Conservation (phyloP, 805 yeast genomes). For the Myxozyma kluyveri region DNA sequence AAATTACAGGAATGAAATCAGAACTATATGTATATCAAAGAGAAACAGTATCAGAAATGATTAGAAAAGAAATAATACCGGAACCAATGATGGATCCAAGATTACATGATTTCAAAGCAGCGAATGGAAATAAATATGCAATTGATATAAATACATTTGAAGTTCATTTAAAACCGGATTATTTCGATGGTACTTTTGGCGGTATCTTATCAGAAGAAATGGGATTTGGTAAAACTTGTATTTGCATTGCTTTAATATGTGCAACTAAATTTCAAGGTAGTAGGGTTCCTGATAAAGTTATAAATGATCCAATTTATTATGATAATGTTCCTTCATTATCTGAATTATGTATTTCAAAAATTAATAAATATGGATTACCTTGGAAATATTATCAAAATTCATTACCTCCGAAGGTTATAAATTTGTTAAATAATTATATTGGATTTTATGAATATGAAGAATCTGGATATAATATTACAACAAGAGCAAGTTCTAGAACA, state of each 20-base stretch:
- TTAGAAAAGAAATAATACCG: slow-evolving; percentile 48
- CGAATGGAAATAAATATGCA: slow-evolving; percentile 32
- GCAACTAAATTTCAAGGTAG: slow-evolving; percentile 54
- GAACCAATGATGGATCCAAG: slow-evolving; percentile 40
- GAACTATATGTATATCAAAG: slow-evolving; percentile 56
- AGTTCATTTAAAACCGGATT: slow-evolving; percentile 43
- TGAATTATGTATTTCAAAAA: slow-evolving; percentile 45
- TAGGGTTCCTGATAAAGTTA: slow-evolving; percentile 41
- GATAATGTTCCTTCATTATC: slow-evolving; percentile 36
- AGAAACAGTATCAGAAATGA: slow-evolving; percentile 61
- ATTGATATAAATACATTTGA: slow-evolving; percentile 40
- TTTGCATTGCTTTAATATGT: slow-evolving; percentile 57
- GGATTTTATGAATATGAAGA: slow-evolving; percentile 46
- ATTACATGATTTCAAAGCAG: slow-evolving; percentile 35
- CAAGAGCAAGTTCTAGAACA: slow-evolving; percentile 30
- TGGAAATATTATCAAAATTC: slow-evolving; percentile 52
- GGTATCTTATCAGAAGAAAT: slow-evolving; percentile 66
- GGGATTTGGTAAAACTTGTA: slow-evolving; percentile 63
- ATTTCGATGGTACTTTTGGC: slow-evolving; percentile 52
- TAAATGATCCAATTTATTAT: slow-evolving; percentile 26
- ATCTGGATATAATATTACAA: slow-evolving; percentile 26
- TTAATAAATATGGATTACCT: slow-evolving; percentile 51
- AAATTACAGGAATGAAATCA: slow-evolving; percentile 50
- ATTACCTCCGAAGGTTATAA: slow-evolving; percentile 47
- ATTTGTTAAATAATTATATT: slow-evolving; percentile 41